These are phyloP conservation scores for Vitis labrusca DNA, from an alignment of 164 flowering plant species.

Conservation along the genomic window DNA sequence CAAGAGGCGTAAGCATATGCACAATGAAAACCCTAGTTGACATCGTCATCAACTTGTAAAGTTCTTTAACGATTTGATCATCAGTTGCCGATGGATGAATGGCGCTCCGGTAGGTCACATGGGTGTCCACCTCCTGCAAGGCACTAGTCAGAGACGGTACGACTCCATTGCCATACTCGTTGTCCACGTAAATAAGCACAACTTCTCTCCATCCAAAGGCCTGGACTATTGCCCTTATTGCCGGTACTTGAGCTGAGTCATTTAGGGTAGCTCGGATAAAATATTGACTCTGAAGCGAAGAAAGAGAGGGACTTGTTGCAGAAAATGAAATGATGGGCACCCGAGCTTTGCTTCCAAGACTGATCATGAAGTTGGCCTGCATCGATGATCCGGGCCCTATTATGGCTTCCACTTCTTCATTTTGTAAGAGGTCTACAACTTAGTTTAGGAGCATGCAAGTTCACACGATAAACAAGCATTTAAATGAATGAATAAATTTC, in stretches of 20 bases:
- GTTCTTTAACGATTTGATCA: constrained; percentile 31
- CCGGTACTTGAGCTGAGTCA: constrained; percentile 35
- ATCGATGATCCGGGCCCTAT: constrained; percentile 29
- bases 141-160: constrained; percentile 30
- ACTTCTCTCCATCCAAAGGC: constrained; percentile 34
- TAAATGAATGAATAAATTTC: too few species aligned
- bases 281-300: constrained; percentile 22
- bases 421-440: constrained; percentile 35
- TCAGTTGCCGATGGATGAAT: constrained; percentile 27
- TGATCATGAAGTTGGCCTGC: constrained; percentile 21
- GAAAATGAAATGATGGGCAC: constrained; percentile 47
- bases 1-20: constrained; percentile 25
- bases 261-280: constrained; percentile 30
- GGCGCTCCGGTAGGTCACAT: constrained; percentile 27
- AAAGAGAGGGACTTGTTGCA: constrained; percentile 35
- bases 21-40: constrained; percentile 38
- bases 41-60: constrained; percentile 34
- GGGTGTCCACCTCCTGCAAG: constrained; percentile 19
- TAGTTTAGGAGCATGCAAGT: background rate
- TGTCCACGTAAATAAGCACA: constrained; percentile 30
- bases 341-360: constrained; percentile 28
- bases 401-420: constrained; percentile 31
- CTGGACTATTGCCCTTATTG: constrained; percentile 25
- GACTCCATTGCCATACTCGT: constrained; percentile 25
- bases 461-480: too few species aligned